Evolutionary conservation across 2,329 filamentous ascomycete species (phyloP).

Genomic region (Trichoderma sp.): DNA sequence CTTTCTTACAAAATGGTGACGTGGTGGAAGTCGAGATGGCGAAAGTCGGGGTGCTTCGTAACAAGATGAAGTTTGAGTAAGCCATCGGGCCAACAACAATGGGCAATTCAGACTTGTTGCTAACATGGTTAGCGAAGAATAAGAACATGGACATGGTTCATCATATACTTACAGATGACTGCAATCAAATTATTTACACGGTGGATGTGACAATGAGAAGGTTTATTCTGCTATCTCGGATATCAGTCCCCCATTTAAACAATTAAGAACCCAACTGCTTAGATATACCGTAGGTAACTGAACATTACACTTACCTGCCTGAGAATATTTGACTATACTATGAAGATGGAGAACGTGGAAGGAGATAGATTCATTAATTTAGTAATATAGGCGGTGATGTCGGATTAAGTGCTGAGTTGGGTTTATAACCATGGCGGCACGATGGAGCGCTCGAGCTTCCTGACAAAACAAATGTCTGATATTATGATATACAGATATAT

Average conservation of each 20-base stretch:
- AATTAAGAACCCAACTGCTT: background rate
- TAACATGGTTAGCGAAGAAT: background rate
- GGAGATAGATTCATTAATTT: too few species aligned
- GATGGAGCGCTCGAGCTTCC: too few species aligned
- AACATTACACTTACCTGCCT: too few species aligned
- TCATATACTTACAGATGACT: background rate
- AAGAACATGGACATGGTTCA: background rate
- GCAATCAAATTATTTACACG: background rate
- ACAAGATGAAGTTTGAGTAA: conserved; percentile 25
- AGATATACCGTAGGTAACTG: too few species aligned
- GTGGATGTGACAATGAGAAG: background rate
- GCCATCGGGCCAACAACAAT: background rate
- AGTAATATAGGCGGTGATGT: too few species aligned
- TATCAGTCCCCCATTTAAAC: background rate
- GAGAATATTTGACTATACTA: too few species aligned
- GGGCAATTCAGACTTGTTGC: background rate
- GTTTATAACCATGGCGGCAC: too few species aligned
- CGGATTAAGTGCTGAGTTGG: too few species aligned
- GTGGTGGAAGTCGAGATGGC: conserved; percentile 32
- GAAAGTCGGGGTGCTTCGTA: conserved; percentile 29
- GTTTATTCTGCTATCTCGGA: background rate
- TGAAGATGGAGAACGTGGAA: too few species aligned
- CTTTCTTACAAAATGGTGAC: conserved; percentile 36
- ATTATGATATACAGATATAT: too few species aligned
- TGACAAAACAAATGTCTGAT: too few species aligned